Evolutionary conservation across 805 yeast genomes (phyloP), one percentile per base, ranked within the genome.

Genomic region (Yarrowia porcina): DNA sequence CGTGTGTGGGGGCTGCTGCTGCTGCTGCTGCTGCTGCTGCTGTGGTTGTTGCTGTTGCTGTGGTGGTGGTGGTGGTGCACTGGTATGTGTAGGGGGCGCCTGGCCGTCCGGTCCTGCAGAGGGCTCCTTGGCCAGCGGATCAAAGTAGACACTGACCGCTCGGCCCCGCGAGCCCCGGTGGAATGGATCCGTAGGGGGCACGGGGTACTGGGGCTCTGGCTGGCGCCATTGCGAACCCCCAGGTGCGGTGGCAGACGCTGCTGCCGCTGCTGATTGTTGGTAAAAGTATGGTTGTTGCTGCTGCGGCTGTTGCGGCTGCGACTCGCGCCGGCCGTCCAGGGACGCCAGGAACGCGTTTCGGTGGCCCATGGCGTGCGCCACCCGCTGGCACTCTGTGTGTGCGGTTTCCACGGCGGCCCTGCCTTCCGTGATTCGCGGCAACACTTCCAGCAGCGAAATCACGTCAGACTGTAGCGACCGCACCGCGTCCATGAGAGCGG

Each of bases 71-170:
- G 50, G 56, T 13, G 61, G 65, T 2, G 59, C 47, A 17, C 32
- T 33, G 2, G 63, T 27, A 18, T 45, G 45, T 10, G 45, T 21
- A 32, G 36, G 45, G 25, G 33, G 30, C 0, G 61, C 44, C 25
- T 60, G 54, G 39, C 65, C 54, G 17, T 63, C 60, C n/a, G 65
- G 63, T 6, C 36, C 61, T 3, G 63, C 28, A 17, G 63, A 35
- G 7, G 57, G 63, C 39, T 61, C 59, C 36, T 52, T 47, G 20
- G 64, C 64, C 23, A 52, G 30, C 4, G 59, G 64, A 30, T 36
- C 45, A 36, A 56, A 56, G 21, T 56, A 56, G 11, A 56, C 61
- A 15, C 39, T 28, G 11, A 30, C 61, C 1, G 61, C 61, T 17
- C 61, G 36, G 39, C 49, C 49, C n/a, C 61, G 61, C 13, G 61